These are phyloP conservation scores for Suillus subluteus DNA, from an alignment of 768 basidiomycete genomes.

Conservation along the genomic window DNA sequence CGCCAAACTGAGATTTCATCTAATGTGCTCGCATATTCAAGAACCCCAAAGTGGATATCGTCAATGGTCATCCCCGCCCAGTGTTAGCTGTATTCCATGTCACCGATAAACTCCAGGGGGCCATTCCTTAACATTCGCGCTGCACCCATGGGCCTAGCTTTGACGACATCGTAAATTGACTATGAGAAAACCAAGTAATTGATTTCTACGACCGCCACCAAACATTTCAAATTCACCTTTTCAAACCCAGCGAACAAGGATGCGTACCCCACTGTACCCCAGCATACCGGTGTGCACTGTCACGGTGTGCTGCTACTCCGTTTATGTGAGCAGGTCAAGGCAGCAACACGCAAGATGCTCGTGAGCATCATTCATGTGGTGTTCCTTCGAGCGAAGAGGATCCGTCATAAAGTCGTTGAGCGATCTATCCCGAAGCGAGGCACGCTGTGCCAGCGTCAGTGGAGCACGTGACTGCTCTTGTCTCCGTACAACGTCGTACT, in stretches of 20 bases:
- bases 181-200: no score
- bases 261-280: no score
- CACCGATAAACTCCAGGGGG: background rate
- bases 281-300: no score
- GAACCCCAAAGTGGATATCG: background rate
- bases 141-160: background rate
- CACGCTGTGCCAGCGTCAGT: no score
- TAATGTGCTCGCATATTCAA: background rate
- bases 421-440: background rate
- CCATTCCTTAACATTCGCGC: background rate
- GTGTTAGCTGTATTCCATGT: background rate
- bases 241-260: no score
- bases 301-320: no score
- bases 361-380: background rate
- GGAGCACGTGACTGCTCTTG: no score
- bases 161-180: no score
- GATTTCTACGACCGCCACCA: no score
- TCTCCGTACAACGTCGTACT: no score
- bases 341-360: background rate
- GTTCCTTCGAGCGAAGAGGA: background rate
- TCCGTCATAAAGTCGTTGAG: slow-evolving; percentile 1
- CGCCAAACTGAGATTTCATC: background rate
- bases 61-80: background rate
- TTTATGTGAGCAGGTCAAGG: background rate
- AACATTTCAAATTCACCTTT: no score